Conservation (phyloP, 805 yeast genomes). For the Schizosaccharomyces lindneri region DNA sequence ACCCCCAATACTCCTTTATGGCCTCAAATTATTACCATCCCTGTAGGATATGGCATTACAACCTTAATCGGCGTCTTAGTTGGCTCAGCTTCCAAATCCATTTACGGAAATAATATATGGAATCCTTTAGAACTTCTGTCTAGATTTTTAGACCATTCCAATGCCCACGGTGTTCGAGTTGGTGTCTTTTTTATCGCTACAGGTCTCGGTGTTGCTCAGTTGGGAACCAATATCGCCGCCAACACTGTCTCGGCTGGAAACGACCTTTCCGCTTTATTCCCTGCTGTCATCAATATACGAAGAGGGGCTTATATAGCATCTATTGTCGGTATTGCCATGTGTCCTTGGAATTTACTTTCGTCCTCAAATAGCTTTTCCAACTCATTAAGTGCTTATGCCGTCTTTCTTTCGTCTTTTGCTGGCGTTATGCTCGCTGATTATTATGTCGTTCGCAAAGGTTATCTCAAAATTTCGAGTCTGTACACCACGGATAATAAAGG, state of each 20-base stretch:
- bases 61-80: constrained; percentile 7
- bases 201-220: constrained; percentile 18
- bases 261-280: constrained; percentile 14
- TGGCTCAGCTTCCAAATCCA: constrained; percentile 35
- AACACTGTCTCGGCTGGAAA: constrained; percentile 8
- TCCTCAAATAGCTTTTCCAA: constrained; percentile 52
- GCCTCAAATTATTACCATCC: constrained; percentile 4
- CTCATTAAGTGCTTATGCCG: constrained; percentile 55
- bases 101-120: constrained; percentile 53
- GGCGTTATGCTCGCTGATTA: constrained; percentile 32
- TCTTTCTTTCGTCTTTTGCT: constrained; percentile 60
- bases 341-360: constrained; percentile 58
- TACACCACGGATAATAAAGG: constrained; percentile 24
- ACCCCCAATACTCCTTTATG: constrained; percentile 6
- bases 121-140: constrained; percentile 56
- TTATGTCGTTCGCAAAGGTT: constrained; percentile 39
- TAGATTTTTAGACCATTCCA: constrained; percentile 29
- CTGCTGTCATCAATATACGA: constrained; percentile 31
- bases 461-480: constrained; percentile 34
- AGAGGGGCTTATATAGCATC: constrained; percentile 66
- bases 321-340: constrained; percentile 35
- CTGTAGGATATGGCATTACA: constrained; percentile 5
- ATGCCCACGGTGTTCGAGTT: constrained; percentile 16
- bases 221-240: constrained; percentile 14
- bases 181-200: constrained; percentile 19